Evolutionary conservation across 331 rosid species (phyloP), one percentile per base, ranked within the genome.

Genomic region (Rosa hybrid): DNA sequence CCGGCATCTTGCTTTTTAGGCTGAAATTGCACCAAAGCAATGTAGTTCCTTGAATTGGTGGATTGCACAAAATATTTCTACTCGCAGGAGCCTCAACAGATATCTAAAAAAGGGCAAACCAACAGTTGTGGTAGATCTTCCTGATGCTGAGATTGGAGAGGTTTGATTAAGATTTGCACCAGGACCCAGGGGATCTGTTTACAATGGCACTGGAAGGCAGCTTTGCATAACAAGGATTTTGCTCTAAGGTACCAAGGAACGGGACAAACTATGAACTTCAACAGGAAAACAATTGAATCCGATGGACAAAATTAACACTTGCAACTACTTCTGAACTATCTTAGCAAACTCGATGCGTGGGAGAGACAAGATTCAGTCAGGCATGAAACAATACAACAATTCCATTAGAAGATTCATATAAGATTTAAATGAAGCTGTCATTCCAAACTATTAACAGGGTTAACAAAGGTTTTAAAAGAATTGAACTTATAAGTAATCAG

Each of bases 201-300:
- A 91, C 76, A 95, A 89, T 84, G 97, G 98, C 98, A 93, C 87
- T 81, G 96, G 41, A 91, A 95, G 88, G 97, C 97, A 23, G 99
- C 93, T 13, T 79, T 93, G 76, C 78, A 91, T 87, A 93, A 93
- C 87, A 90, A 93, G 72, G 90, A 91, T 89, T 96, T 90, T 82
- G 94, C 97, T 20, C 86, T 84, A 63, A 82, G 87, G 30, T 93
- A 95, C 81, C 84, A 86, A 77, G 99, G 92, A 34, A 17, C 3
- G 27, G 13, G 13, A 4, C 49, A 39, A 39, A 39, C 27, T 17
- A 68, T 39, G 48, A 18, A 39, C 72, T 68, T 38, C 0, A 39
- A 39, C 5, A 17, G 21, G 14, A 68, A 16, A 17, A 39, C 23
- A 18, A 39, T 30, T 67, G 23, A 67, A 39, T 49, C 21, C 25